A percentile compares a stretch with the other conserved stretches of the same genome.
Evolutionary conservation across 2,329 filamentous ascomycete species (phyloP).

Genomic region (Nothophaeocryptopus gaeumannii): DNA sequence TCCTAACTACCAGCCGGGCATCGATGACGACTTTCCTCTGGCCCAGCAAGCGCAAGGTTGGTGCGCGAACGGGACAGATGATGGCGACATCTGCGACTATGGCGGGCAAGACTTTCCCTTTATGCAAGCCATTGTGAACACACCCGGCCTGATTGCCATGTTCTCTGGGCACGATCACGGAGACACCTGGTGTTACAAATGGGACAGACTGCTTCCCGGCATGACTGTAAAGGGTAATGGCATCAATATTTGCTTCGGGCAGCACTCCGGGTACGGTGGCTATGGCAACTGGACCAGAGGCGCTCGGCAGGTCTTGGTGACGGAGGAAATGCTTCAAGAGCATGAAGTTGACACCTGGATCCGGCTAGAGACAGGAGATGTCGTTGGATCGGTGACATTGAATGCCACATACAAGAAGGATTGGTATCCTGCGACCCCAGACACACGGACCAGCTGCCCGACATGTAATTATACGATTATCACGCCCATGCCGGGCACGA

Average conservation of each 20-base stretch:
- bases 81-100: conserved; percentile 34
- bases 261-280: conserved; percentile 33
- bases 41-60: conserved; percentile 42
- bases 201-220: conserved; percentile 27
- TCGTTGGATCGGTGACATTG: conserved; percentile 29
- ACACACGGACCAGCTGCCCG: conserved; percentile 23
- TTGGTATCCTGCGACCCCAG: conserved; percentile 26
- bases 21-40: conserved; percentile 45
- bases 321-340: conserved; percentile 21
- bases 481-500: conserved; percentile 18
- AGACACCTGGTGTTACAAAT: conserved; percentile 36
- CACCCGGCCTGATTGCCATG: conserved; percentile 54
- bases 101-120: conserved; percentile 57
- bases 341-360: conserved; percentile 33
- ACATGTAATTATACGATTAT: conserved; percentile 22
- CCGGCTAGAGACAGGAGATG: conserved; percentile 31
- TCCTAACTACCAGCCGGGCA: conserved; percentile 44
- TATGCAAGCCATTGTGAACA: conserved; percentile 59
- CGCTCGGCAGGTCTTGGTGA: conserved; percentile 30
- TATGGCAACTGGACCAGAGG: conserved; percentile 36
- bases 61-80: conserved; percentile 38
- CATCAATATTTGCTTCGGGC: conserved; percentile 34
- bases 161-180: conserved; percentile 66
- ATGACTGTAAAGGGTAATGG: conserved; percentile 33
- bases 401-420: conserved; percentile 34